These are phyloP conservation scores for Poa pratensis DNA, from an alignment of 176 grass and related monocot genomes.

Conservation along the genomic window DNA sequence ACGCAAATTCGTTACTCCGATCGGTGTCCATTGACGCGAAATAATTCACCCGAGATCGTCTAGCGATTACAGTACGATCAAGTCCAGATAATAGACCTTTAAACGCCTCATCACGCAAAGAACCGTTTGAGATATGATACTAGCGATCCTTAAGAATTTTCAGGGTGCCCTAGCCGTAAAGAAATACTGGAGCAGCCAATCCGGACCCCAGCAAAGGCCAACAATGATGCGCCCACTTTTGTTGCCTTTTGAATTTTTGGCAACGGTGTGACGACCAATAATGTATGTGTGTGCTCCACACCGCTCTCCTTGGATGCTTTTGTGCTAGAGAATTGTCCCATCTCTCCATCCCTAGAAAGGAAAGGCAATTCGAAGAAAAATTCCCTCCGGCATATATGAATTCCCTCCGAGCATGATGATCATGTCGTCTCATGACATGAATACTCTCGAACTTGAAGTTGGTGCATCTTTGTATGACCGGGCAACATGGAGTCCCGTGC, in stretches of 20 bases:
- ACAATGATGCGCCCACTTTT: background rate
- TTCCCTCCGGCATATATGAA: background rate
- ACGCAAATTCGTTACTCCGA: background rate
- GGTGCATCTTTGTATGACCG: background rate
- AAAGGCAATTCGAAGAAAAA: background rate
- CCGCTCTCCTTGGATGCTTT: background rate
- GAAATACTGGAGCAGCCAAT: background rate
- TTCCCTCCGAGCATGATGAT: background rate
- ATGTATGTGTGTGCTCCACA: constrained; percentile 9
- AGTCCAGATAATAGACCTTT: background rate
- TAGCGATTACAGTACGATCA: background rate
- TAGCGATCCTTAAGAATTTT: background rate
- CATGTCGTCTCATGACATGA: background rate
- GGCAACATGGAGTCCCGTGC: background rate
- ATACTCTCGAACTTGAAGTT: background rate
- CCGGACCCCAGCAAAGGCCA: background rate
- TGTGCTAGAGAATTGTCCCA: constrained; percentile 23
- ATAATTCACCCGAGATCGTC: background rate
- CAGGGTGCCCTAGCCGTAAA: background rate
- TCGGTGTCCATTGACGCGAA: background rate
- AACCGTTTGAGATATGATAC: background rate
- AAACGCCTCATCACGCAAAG: too few relatives aligned
- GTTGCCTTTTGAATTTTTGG: constrained; percentile 37
- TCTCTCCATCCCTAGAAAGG: constrained; percentile 3
- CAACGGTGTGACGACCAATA: constrained; percentile 23